Evolutionary conservation across 208 protist species (phyloP), one percentile per base, ranked within the genome.

Genomic region (Trypanosoma vivax): DNA sequence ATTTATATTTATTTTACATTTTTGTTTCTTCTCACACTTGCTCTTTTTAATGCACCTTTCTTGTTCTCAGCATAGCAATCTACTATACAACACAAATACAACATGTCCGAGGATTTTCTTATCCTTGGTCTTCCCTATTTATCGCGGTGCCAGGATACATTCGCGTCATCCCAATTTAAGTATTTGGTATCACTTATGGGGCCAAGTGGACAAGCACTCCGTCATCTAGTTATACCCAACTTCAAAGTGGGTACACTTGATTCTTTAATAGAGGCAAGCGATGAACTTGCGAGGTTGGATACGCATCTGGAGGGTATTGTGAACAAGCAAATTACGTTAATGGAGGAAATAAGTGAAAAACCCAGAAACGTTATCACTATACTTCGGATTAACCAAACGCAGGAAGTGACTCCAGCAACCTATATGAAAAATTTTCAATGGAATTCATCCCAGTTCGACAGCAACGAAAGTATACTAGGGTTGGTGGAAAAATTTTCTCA

Each of bases 401-500:
- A 90, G 41, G 82, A 90, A 50, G 88, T 93, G 76, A 83, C 82
- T 5, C 73, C 86, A 0, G 79, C 77, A n/a, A 72, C 70, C 13
- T 93, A 83, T 58, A 79, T 90, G 41, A 90, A 90, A 48, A 87
- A 86, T 55, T 93, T 93, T 52, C 43, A 84, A 16, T 93, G 86
- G 83, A 90, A 70, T 59, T 73, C 73, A 33, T 67, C 67, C 7
- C 86, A 93, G 56, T 93, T 90, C 65, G 86, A 93, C 51, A 76
- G 73, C 7, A 88, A 88, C 40, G 79, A 93, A 33, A 87, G 65
- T 27, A 76, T 93, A 53, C 66, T 75, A 21, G 59, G 56, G n/a
- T 50, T 93, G 1, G 71, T 90, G 40, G 77, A 90, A 43, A 90
- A 84, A 43, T 74, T 93, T 47, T 52, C 53, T 16, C 70, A 79